Percentiles rank a stretch among this genome's conserved stretches.
Conservation (phyloP, 1,139 yeast genomes). For the Yamadazyma taylorii region DNA sequence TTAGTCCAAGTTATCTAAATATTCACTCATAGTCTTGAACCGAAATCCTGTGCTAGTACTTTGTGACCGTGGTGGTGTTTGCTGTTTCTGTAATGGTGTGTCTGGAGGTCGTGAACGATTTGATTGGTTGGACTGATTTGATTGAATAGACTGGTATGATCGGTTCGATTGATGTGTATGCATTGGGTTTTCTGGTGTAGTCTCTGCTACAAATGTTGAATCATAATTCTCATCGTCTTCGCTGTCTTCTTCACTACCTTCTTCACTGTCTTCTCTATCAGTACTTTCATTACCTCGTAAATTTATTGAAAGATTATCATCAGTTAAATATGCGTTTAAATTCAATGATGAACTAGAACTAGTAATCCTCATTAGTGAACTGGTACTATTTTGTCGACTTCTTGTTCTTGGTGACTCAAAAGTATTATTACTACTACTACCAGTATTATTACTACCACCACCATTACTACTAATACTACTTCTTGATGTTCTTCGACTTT, state of each 20-base stretch:
- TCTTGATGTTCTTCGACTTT: conserved; percentile 5
- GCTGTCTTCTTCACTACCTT: conserved; percentile 6
- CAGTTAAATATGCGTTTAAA: conserved; percentile 46
- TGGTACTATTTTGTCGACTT: conserved; percentile 5
- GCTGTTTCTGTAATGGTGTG: too few species aligned
- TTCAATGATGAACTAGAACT: conserved; percentile 46
- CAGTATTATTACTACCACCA: conserved; percentile 2
- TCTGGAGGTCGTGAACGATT: too few species aligned
- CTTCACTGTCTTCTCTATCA: conserved; percentile 8
- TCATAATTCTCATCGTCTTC: conserved; percentile 14
- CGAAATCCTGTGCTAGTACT: conserved; percentile 2
- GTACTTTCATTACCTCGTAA: conserved; percentile 10
- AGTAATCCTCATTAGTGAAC: conserved; percentile 34
- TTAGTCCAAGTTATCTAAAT: conserved; percentile 26
- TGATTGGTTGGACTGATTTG: too few species aligned
- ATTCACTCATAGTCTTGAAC: conserved; percentile 25
- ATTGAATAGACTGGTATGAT: too few species aligned
- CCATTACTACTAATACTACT: background rate
- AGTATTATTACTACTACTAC: conserved; percentile 2
- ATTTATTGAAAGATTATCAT: conserved; percentile 23
- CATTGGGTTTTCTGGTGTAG: background rate
- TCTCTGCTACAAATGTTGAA: conserved; percentile 16
- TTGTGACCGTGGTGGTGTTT: background rate
- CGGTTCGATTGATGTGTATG: too few species aligned
- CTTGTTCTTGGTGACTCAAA: background rate